Base-by-base conservation (phyloP, 2,329 filamentous ascomycete species). In the Fusarium chaquense region DNA sequence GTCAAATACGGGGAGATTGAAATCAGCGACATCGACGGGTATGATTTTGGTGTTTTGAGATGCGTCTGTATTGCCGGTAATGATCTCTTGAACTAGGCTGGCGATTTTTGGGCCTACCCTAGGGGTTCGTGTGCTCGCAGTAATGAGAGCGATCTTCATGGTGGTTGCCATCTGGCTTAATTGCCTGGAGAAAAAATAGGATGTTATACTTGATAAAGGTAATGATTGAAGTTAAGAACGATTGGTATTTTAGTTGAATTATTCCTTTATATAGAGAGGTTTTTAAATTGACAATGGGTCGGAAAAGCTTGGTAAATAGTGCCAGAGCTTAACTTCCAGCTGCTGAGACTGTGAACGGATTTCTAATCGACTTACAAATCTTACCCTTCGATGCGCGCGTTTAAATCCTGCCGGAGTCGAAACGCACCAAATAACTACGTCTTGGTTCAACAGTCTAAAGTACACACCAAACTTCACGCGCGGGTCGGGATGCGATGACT, bases 1-100 rank as follows among this genome's bases (percentile, higher is more conserved):
- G 67, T 85, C 78, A 52, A 76, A 83, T 9, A 86, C 69, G 12
- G 83, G 83, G 9, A 86, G 81, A 3, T 70, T 73, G 32, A 71
- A 73, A 28, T 73, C 54, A 7, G 65, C 58, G 11, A 73, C 33
- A 3, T 69, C 66, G 5, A 69, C 57, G 2, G 24, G 9, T 1
- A 55, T 55, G 3, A 69, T 66, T 10, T 69, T 36, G 12, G 35
- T 41, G 12, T 52, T 30, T 12, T 33, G 46, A 5, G 35, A 33
- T 2, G 60, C 50, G 4, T 35, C 50, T 20, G 30, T 15, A 26
- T 69, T 46, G 5, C 43, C 62, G 6, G 47, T 38, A 10, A 69
- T 69, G 15, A 69, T 69, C 1, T 62, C 49, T 0, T 69, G 46
- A 10, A 69, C 22, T 3, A 65, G 7, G 1, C 15, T 38, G 22